Conservation (phyloP, 345 rosid species). For the Eucalyptus victrix region DNA sequence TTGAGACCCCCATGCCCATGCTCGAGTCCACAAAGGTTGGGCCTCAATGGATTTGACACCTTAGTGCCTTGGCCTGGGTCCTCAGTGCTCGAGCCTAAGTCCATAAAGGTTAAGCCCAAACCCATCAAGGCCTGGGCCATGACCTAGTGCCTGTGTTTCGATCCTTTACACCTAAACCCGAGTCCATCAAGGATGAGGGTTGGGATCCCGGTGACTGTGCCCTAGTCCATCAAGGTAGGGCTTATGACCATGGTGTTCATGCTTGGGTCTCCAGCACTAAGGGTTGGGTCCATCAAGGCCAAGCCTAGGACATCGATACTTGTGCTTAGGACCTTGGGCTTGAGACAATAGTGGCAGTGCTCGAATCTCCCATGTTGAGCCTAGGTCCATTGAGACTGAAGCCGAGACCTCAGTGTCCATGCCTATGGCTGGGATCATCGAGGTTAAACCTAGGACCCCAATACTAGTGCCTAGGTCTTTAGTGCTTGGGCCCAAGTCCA, state of each 20-base stretch:
- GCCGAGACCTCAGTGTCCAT: background rate
- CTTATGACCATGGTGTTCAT: background rate
- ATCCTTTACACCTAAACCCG: background rate
- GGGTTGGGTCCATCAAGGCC: background rate
- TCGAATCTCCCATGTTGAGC: background rate
- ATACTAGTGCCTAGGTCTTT: background rate
- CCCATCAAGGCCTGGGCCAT: background rate
- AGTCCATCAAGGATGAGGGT: background rate
- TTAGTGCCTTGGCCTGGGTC: background rate
- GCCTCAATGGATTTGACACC: background rate
- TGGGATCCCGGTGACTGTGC: background rate
- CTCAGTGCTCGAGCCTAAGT: background rate
- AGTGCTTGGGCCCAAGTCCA: accelerated
- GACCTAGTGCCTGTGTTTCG: background rate
- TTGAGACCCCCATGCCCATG: background rate
- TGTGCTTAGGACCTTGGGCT: background rate
- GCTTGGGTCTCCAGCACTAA: background rate
- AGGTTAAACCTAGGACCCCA: accelerated
- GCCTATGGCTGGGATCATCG: background rate
- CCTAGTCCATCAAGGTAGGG: background rate
- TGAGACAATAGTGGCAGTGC: background rate
- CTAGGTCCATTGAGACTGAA: background rate
- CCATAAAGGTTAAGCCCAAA: background rate
- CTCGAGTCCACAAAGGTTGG: background rate
- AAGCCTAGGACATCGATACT: background rate